Percentiles rank a stretch among this genome's conserved stretches.
Evolutionary conservation across 169 alveolate genomes (phyloP).

Genomic region (Ichthyophthirius multifiliis): DNA sequence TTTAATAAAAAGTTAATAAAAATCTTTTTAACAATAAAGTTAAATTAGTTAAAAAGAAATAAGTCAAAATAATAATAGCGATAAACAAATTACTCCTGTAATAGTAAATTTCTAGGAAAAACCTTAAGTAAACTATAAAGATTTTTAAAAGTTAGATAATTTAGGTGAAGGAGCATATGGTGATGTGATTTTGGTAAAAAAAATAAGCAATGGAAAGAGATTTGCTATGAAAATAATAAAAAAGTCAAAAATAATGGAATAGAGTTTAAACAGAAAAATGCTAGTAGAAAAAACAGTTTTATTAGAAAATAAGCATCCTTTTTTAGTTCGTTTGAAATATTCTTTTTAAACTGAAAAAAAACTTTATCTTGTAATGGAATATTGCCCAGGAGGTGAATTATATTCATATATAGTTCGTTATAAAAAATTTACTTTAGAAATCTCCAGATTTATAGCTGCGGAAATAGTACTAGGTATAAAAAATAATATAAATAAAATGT

Average conservation of each 20-base stretch:
- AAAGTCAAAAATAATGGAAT: conserved; percentile 31
- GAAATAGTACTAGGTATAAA: conserved; percentile 3
- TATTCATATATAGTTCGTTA: neutral
- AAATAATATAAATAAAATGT: no score
- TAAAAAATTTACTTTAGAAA: neutral
- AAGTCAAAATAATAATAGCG: no score
- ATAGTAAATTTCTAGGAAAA: no score
- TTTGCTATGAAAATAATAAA: conserved; percentile 62
- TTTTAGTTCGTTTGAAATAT: conserved; percentile 46
- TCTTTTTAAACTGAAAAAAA: conserved; percentile 51
- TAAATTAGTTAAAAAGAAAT: no score
- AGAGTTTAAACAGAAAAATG: conserved; percentile 30
- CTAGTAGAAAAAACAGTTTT: conserved; percentile 43
- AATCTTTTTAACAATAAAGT: no score
- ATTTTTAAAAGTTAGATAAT: conserved; percentile 4
- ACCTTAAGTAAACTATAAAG: neutral
- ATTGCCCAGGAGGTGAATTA: conserved; percentile 55
- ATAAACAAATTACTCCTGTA: no score
- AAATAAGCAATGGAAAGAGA: conserved; percentile 36
- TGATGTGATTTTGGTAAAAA: conserved; percentile 47
- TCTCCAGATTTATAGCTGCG: neutral
- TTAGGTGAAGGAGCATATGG: conserved; percentile 55
- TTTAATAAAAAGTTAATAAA: no score
- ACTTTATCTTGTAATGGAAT: conserved; percentile 53
- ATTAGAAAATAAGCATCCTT: conserved; percentile 42